Conservation (phyloP, 805 yeast genomes). For the Blastobotrys attinorum region DNA sequence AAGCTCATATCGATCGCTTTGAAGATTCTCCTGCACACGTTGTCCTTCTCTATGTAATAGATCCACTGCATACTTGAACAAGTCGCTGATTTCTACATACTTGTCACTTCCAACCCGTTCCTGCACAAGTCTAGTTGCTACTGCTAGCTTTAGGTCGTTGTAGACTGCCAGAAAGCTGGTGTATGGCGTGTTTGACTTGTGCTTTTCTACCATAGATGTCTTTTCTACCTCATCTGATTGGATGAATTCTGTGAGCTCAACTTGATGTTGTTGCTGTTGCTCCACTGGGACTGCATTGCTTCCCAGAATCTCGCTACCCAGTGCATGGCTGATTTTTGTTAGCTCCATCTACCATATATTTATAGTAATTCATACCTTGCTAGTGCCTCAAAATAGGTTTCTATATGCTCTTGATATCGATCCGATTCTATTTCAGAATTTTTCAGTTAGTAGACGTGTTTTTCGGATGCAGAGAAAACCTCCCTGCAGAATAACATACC, state of each 20-base stretch:
- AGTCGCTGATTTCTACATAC: constrained; percentile 20
- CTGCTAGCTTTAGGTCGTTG: constrained; percentile 26
- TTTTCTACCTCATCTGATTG: background rate
- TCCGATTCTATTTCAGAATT: no score
- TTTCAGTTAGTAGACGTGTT: no score
- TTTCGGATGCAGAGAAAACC: no score
- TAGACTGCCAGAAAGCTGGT: constrained; percentile 14
- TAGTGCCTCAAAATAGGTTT: no score
- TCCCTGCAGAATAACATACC: no score
- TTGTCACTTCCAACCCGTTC: constrained; percentile 22
- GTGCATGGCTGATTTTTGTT: no score
- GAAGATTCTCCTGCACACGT: constrained; percentile 20
- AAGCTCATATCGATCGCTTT: constrained; percentile 3
- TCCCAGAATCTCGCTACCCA: background rate
- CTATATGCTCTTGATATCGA: no score
- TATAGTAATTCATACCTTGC: no score
- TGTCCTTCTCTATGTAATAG: constrained; percentile 28
- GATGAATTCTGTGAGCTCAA: background rate
- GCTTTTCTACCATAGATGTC: background rate
- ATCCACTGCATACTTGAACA: constrained; percentile 27
- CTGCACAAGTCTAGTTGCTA: constrained; percentile 18
- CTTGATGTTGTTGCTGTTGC: background rate
- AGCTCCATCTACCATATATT: no score
- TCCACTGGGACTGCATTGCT: background rate
- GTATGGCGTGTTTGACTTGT: background rate